phyloP scores from a whole-genome alignment of 2,329 filamentous ascomycete species.

The Ophiostoma novo-ulmi region DNA sequence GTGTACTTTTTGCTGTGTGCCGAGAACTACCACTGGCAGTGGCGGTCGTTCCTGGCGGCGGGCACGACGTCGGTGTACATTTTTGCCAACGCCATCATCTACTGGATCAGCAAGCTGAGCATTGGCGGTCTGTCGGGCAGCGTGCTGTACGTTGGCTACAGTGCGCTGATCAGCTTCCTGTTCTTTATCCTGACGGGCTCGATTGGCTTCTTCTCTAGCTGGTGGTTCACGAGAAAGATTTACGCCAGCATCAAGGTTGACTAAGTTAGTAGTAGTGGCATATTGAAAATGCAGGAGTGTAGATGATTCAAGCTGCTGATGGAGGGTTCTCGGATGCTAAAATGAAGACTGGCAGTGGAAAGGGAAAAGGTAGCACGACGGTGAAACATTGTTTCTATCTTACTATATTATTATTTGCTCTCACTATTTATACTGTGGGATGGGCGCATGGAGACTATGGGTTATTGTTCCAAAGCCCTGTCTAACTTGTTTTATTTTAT shows the following conservation, averaged over 20 bases:
- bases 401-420: neutral
- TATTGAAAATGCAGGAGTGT: neutral
- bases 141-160: slow-evolving; percentile 91
- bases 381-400: neutral
- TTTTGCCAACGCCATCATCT: slow-evolving; percentile 84
- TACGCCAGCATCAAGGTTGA: slow-evolving; percentile 99
- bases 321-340: neutral
- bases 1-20: slow-evolving; percentile 94
- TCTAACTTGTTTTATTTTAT: neutral
- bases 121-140: slow-evolving; percentile 80
- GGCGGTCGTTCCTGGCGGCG: slow-evolving; percentile 87
- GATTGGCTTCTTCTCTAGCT: slow-evolving; percentile 92
- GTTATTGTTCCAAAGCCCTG: neutral
- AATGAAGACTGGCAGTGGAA: neutral
- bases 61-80: slow-evolving; percentile 89
- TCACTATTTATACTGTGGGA: neutral
- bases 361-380: neutral
- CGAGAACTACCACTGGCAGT: slow-evolving; percentile 99
- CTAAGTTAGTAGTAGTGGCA: slow-evolving; percentile 40
- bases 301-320: neutral
- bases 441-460: slow-evolving; percentile 3
- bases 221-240: slow-evolving; percentile 89
- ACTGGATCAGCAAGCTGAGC: slow-evolving; percentile 82
- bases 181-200: slow-evolving; percentile 92
- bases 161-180: slow-evolving; percentile 77